Base-by-base conservation (phyloP, 2,329 filamentous ascomycete species). In the Fusarium brachygibbosum region DNA sequence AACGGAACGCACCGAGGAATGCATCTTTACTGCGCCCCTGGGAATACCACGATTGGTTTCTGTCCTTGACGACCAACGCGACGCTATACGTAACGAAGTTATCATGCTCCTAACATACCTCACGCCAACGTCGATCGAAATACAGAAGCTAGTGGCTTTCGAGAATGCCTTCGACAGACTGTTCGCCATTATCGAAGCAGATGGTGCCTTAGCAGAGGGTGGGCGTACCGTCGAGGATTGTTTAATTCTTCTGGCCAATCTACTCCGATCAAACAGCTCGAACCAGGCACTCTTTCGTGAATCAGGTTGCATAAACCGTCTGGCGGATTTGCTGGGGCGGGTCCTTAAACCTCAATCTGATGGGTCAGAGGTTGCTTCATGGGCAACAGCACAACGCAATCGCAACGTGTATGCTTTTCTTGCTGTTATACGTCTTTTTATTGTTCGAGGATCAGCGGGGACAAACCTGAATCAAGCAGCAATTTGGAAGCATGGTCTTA, bases 201-300 rank as follows among this genome's bases (percentile, higher is more conserved):
- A 99, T 74, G 96, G 96, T 0, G 91, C 91, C 3, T 82, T 99
- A 44, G 86, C 86, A 6, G 90, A 97, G 72, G 96, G 96, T 17
- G 93, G 93, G 41, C 91, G 95, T 65, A 88, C 93, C 14, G 92
- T 98, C 5, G 95, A 98, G 79, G 96, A 99, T 79, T 98, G 94
- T 73, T 83, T 99, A 21, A 95, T 96, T 59, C 84, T 99, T 54
- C 84, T 98, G 49, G 93, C 94, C 41, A 98, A 98, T 77, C 87
- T 99, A 14, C 83, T 99, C 29, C 89, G 91, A 34, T 87, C 94
- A 73, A 98, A 98, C 76, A 84, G 90, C 3, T 96, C 94, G 3
- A 99, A 99, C 75, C 96, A 99, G 79, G 93, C 93, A 13, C 90
- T 95, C 58, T 98, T 99, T 78, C 88, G 95, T 58, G 96, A 99